Evolutionary conservation across 2,329 filamentous ascomycete genomes (phyloP).

Genomic region (Paraphoma sp.): DNA sequence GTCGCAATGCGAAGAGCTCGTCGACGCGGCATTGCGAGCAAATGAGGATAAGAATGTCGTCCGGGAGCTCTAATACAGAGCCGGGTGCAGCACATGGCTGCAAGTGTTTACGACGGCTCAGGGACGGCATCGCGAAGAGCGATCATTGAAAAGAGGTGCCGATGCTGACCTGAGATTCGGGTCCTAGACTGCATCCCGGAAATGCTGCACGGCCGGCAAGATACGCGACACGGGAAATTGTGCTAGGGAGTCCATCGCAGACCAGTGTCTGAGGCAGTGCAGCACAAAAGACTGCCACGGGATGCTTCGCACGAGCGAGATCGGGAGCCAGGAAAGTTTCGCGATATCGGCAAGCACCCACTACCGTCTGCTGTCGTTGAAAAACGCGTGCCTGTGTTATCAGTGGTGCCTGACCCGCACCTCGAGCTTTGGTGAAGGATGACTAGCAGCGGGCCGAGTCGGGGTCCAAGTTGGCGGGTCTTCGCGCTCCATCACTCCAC

Average conservation of each 20-base stretch:
- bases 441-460: conserved; percentile 1
- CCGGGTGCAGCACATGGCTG: background rate
- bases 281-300: no score
- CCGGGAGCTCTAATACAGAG: conserved; percentile 28
- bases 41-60: conserved; percentile 41
- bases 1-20: conserved; percentile 29
- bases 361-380: background rate
- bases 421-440: background rate
- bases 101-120: conserved; percentile 1
- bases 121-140: conserved; percentile 1
- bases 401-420: background rate
- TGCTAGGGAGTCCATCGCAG: background rate
- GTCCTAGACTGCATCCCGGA: background rate
- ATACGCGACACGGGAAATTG: background rate
- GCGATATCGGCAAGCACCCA: background rate
- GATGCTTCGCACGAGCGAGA: no score
- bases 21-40: conserved; percentile 36
- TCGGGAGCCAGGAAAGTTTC: no score
- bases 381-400: background rate
- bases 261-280: no score
- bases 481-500: background rate
- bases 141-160: background rate
- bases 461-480: background rate
- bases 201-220: background rate
- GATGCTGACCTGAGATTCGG: background rate